A percentile compares a stretch with the other conserved stretches of the same genome.
Conservation (phyloP, 148 eudicot genomes). For the Arbutus unedo region DNA sequence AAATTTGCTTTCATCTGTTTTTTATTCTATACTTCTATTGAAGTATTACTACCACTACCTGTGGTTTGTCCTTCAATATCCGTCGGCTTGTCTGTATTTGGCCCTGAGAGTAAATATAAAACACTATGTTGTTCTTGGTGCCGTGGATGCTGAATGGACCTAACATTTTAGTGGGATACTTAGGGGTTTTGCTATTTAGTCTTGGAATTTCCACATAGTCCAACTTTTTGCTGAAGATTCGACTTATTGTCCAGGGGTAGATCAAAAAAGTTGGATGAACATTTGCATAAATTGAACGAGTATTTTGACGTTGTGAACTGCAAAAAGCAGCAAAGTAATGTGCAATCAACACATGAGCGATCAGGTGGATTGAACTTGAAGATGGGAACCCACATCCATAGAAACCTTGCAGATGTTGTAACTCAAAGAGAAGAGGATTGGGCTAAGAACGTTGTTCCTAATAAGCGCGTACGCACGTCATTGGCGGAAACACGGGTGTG, state of each 20-base stretch:
- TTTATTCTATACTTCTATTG: background rate
- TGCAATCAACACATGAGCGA: conserved; percentile 32
- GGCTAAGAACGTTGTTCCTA: conserved; percentile 20
- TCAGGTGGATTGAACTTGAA: conserved; percentile 39
- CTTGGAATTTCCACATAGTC: background rate
- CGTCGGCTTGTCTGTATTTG: background rate
- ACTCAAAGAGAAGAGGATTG: conserved; percentile 40
- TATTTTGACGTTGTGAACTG: conserved; percentile 26
- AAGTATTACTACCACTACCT: background rate
- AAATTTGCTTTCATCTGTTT: background rate
- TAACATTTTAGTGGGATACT: background rate
- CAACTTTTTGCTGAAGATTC: background rate
- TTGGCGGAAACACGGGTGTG: conserved; percentile 37
- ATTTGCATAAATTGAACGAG: conserved; percentile 38
- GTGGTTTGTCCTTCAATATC: background rate
- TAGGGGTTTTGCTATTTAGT: background rate
- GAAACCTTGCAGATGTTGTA: conserved; percentile 34
- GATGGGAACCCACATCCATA: conserved; percentile 33
- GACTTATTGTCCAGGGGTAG: conserved; percentile 35
- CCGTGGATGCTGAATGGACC: background rate
- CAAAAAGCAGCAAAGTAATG: conserved; percentile 47
- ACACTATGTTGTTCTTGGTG: background rate
- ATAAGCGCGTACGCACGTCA: conserved; percentile 46
- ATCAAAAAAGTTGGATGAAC: conserved; percentile 35
- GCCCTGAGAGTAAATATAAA: background rate